A percentile compares a stretch with the other conserved stretches of the same genome.
Evolutionary conservation across 371 early-diverging fungal genomes (phyloP).

Genomic region (Mucor racemosus): DNA sequence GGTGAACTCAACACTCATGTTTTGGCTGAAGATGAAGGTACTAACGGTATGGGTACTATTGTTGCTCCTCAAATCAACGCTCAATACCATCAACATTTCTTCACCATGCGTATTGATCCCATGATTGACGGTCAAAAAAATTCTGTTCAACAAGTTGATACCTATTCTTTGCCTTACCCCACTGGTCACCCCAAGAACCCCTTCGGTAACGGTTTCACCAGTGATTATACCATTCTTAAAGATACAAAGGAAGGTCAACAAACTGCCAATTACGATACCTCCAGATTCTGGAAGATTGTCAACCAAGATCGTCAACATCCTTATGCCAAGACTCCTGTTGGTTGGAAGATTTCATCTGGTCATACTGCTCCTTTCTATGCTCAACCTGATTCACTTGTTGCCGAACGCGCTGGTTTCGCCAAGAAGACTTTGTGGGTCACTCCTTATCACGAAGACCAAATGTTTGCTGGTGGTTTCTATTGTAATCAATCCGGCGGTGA

Average conservation of each 20-base stretch:
- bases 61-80: conserved; percentile 61
- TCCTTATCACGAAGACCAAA: conserved; percentile 53
- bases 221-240: conserved; percentile 38
- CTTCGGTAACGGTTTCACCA: conserved; percentile 50
- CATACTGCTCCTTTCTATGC: conserved; percentile 46
- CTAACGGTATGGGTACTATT: conserved; percentile 49
- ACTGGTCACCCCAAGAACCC: conserved; percentile 52
- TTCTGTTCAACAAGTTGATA: conserved; percentile 46
- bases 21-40: conserved; percentile 55
- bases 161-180: conserved; percentile 40
- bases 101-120: conserved; percentile 60
- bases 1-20: conserved; percentile 59
- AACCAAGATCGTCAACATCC: conserved; percentile 50
- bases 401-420: conserved; percentile 56
- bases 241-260: conserved; percentile 48
- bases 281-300: conserved; percentile 57
- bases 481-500: conserved; percentile 52
- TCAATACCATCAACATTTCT: conserved; percentile 60
- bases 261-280: conserved; percentile 33
- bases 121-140: conserved; percentile 58
- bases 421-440: conserved; percentile 59
- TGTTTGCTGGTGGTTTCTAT: conserved; percentile 62
- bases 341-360: conserved; percentile 49
- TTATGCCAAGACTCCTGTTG: conserved; percentile 49
- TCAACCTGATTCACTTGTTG: conserved; percentile 50